Evolutionary conservation across 2,329 filamentous ascomycete genomes (phyloP).

Genomic region (Fusarium dlaminii): DNA sequence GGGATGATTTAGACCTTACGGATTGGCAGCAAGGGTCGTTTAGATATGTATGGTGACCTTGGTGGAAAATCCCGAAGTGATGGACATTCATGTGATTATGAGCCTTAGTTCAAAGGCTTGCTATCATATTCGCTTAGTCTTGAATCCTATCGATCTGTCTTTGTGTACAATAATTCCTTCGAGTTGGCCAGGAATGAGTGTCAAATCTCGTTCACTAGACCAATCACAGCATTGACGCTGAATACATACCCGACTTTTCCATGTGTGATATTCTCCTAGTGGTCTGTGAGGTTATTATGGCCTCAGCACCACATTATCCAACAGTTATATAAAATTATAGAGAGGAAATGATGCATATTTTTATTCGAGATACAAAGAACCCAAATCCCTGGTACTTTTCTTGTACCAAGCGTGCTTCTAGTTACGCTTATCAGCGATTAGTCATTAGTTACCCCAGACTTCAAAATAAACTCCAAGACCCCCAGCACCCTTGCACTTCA

Average conservation of each 20-base stretch:
- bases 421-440: neutral
- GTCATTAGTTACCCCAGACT: neutral
- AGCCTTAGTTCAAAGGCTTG: fast-evolving
- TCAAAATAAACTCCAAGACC: neutral
- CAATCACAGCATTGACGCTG: neutral
- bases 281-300: neutral
- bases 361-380: too few relatives aligned
- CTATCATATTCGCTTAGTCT: fast-evolving
- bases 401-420: neutral
- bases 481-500: neutral
- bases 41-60: neutral
- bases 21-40: neutral
- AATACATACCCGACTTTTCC: neutral
- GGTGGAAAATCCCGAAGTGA: fast-evolving
- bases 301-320: neutral
- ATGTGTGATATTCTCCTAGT: neutral
- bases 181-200: fast-evolving
- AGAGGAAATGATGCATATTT: neutral
- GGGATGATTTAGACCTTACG: neutral
- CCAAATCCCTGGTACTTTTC: fast-evolving
- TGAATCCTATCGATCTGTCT: neutral
- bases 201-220: neutral
- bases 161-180: fast-evolving
- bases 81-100: fast-evolving
- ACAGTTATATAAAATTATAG: neutral